These are phyloP conservation scores for Globisporangium abappressorium DNA, from an alignment of 352 stramenopile species.

Conservation along the genomic window DNA sequence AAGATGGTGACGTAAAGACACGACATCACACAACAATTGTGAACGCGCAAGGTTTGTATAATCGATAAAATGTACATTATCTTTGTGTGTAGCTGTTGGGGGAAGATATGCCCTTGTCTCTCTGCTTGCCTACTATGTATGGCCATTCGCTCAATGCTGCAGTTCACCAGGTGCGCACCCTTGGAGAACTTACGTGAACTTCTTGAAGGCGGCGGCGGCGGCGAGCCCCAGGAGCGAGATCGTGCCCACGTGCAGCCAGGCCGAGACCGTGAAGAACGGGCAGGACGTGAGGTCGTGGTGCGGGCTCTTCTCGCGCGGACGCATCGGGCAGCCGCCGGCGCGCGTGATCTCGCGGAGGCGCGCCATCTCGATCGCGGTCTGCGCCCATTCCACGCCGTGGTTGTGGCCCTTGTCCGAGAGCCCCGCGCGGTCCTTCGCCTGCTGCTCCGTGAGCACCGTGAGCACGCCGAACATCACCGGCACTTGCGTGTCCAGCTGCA, in stretches of 20 bases:
- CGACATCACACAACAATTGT: neutral
- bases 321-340: slow-evolving; percentile 67
- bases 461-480: slow-evolving; percentile 93
- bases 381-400: slow-evolving; percentile 95
- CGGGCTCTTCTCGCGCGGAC: slow-evolving; percentile 53
- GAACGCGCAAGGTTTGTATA: neutral
- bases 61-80: slow-evolving; percentile 16
- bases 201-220: slow-evolving; percentile 46
- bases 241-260: slow-evolving; percentile 71
- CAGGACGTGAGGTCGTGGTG: slow-evolving; percentile 74
- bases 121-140: neutral
- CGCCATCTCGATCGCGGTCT: slow-evolving; percentile 96
- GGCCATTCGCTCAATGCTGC: no score
- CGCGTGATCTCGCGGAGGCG: slow-evolving; percentile 78
- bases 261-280: slow-evolving; percentile 76
- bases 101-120: neutral
- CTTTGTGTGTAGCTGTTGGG: neutral
- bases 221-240: slow-evolving; percentile 56
- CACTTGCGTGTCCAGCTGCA: slow-evolving; percentile 90
- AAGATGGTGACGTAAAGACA: neutral
- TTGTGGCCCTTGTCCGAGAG: slow-evolving; percentile 88
- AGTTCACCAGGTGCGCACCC: no score
- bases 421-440: slow-evolving; percentile 92
- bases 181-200: slow-evolving; percentile 35
- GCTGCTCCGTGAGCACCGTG: slow-evolving; percentile 94